Evolutionary conservation across 306 rosid genomes (phyloP), one percentile per base, ranked within the genome.

Genomic region (Inga laurina): DNA sequence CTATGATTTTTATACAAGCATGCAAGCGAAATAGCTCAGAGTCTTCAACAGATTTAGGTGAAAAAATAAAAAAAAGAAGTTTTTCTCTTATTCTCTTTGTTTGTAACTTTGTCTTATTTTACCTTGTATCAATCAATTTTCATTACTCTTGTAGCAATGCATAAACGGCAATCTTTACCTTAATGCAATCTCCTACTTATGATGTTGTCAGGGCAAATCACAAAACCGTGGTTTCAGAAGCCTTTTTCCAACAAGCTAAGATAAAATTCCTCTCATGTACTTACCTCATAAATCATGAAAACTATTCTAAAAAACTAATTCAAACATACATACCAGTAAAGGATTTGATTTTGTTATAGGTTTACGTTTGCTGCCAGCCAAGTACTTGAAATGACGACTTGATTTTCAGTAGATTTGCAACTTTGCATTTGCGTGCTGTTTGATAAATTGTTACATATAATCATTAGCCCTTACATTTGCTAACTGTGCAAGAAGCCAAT

Each of bases 61-160:
- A 24, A n/a, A 12, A 27, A 39, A 12, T 9, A 0, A 32, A 32
- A 3, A 54, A 37, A 27, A 27, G 30, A 27, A 4, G 41, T 70
- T 19, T 21, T 43, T 24, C 39, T 27, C 59, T 22, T 24, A 45
- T 48, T 72, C 76, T 72, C 76, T 72, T n/a, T 46, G 22, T 45
- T 22, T 45, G 76, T 72, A 45, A 14, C 18, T 24, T 13, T 44
- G 35, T 52, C 76, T 72, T 72, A 24, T 24, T 24, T 12, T 72
- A 72, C 59, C 57, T 46, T 24, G 76, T 72, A 72, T 27, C 76
- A 46, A 46, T 27, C 57, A 45, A 45, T 46, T 72, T 72, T 46
- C 51, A 46, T 30, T 5, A n/a, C 76, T 45, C 54, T 45, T 27
- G 9, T 45, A 6, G 22, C 22, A 45, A 27, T 46, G 59, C 41